Evolutionary conservation across 164 flowering plant species (phyloP), one percentile per base, ranked within the genome.

Genomic region (Nymphaea colorata): DNA sequence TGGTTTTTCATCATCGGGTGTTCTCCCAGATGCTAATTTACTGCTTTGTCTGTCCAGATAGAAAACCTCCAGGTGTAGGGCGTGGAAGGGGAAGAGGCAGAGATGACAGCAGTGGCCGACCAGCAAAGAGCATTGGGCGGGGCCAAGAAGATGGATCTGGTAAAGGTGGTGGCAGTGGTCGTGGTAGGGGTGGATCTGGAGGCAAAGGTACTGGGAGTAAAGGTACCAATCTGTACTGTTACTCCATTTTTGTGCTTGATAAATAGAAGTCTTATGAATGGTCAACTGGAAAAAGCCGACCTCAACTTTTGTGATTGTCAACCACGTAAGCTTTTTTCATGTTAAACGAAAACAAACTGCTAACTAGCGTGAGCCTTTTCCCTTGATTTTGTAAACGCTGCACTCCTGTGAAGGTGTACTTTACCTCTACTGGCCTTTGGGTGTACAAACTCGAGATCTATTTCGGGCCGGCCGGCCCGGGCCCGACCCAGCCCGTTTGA

Each of bases 31-130:
- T 17, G 41, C 25, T 55, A 55, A 10, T 8, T 55, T 55, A 8
- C 16, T 55, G 59, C 12, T 51, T 8, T 43, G 65, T 16, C 67
- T 73, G 41, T 76, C n/a, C 84, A 86, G 90, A 87, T 80, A 79
- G 93, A 69, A 87, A 76, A 66, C 93, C 90, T 64, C 90, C 88
- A 70, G 93, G 90, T 0, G 90, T 87, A 41, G 93, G 93, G 17
- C 87, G 85, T 76, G 89, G 89, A 69, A 79, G 89, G 67, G 89
- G 89, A 71, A 82, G 93, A 79, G 87, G 93, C 59, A 82, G 89
- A 74, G 92, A 84, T 57, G 93, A 87, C 61, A 81, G 82, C 65
- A 41, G 82, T 66, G 79, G 81, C 43, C 73, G 82, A 69, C 73
- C 75, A 66, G 73, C 71, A 59, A 85, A 71, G 76, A 86, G 83